These are phyloP conservation scores for Gymnopus androsaceus DNA, from an alignment of 1,284 basidiomycete species.

Conservation along the genomic window DNA sequence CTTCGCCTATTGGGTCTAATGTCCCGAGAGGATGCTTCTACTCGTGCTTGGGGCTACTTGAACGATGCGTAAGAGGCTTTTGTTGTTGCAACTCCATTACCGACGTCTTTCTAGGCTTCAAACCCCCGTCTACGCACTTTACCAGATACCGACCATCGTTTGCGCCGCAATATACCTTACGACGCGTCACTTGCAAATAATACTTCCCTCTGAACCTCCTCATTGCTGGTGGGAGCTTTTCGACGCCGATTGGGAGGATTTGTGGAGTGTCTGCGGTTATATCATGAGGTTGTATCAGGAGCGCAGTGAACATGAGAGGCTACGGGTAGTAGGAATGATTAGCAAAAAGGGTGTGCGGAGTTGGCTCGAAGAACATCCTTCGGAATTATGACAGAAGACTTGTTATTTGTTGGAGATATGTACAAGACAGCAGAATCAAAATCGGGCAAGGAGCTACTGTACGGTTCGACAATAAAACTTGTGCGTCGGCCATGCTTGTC, in stretches of 20 bases:
- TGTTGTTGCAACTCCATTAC: slow-evolving; percentile 10
- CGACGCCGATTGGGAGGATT: slow-evolving; percentile 82
- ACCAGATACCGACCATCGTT: slow-evolving; percentile 86
- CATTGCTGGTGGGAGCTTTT: slow-evolving; percentile 88
- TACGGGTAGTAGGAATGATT: slow-evolving; percentile 53
- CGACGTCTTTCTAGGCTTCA: slow-evolving; percentile 61
- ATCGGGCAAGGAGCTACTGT: neutral
- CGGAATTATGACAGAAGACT: no score
- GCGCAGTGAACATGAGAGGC: slow-evolving; percentile 42
- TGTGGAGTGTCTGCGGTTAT: slow-evolving; percentile 78
- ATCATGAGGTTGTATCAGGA: slow-evolving; percentile 78
- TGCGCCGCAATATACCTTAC: slow-evolving; percentile 83
- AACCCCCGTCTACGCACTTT: slow-evolving; percentile 87
- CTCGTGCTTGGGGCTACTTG: slow-evolving; percentile 84
- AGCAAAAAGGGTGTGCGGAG: slow-evolving; percentile 71
- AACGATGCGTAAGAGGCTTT: slow-evolving; percentile 78
- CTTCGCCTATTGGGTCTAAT: slow-evolving; percentile 86
- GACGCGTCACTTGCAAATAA: slow-evolving; percentile 65
- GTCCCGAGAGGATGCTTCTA: slow-evolving; percentile 62
- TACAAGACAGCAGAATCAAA: neutral
- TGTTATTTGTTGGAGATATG: no score
- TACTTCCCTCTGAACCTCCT: slow-evolving; percentile 68
- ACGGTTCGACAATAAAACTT: slow-evolving; percentile 25
- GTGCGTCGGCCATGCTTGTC: slow-evolving; percentile 29
- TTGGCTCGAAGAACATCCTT: slow-evolving; percentile 62